Base-by-base conservation (phyloP, 768 basidiomycete genomes). In the Boletales sp. region DNA sequence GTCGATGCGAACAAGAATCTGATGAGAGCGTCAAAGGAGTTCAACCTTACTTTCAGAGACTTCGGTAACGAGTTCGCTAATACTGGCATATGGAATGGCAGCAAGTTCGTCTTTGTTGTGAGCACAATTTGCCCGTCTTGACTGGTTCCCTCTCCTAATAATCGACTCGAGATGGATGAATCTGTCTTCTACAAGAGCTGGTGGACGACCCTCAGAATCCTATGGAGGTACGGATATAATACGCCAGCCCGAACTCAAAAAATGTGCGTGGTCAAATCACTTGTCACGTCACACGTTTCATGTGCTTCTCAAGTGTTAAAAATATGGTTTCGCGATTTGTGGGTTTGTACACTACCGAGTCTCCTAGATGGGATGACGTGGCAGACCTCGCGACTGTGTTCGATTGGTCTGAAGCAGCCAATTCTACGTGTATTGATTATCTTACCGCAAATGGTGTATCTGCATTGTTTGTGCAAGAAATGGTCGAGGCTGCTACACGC, bases 51-150 rank as follows among this genome's bases (percentile, higher is more conserved):
- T 3, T 73, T 67, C 77, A 45, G 63, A 59, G 30, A 68, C 71
- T 59, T 82, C 81, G 72, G 78, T 18, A 71, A 77, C 21, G 78
- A 78, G 32, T 74, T 76, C 41, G 58, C 60, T 5, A 56, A 66
- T 28, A 74, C 81, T 40, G 86, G 84, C 2, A 75, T 95, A 44
- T 94, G 90, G 91, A 89, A 97, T 60, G 95, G 95, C 2, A 70
- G 80, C 56, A 61, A 81, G 32, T 79, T 94, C 47, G 61, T 90
- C 21, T 64, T 90, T 48, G 74, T 78, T 19, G 89, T 91, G 57
- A 52, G 79, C 63, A 31, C 21, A 47, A 36, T 17, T 37, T 40
- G 3, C 48, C 31, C 44, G n/a, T 37, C 42, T 48, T n/a, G 30
- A 41, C 32, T 25, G 9, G 19, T 28, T 31, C 21, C 28, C 18